A percentile compares a stretch with the other conserved stretches of the same genome.
Evolutionary conservation across 2,329 filamentous ascomycete genomes (phyloP).

Genomic region (Beauveria asiatica): DNA sequence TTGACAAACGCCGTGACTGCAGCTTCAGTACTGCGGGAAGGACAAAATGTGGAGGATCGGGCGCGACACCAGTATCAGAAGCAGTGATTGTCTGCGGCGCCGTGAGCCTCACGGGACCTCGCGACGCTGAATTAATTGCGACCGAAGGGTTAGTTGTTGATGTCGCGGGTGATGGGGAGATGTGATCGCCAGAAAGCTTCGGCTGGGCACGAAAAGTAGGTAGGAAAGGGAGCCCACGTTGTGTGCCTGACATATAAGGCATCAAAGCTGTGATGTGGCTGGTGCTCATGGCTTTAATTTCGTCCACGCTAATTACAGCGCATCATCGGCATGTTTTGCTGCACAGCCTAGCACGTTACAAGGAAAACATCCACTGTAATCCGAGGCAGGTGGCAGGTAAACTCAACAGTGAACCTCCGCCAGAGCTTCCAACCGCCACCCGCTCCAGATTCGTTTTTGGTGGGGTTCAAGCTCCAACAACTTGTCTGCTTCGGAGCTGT

Average conservation of each 20-base stretch:
- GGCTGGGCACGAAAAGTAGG: neutral
- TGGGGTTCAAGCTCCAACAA: constrained; percentile 11
- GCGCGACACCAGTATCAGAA: neutral
- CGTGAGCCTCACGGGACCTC: neutral
- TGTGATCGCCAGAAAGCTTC: neutral
- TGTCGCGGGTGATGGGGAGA: constrained; percentile 8
- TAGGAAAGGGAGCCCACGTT: constrained; percentile 2
- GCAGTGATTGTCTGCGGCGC: neutral
- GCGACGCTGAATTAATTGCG: constrained; percentile 8
- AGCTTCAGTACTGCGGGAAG: neutral
- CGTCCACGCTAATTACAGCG: too few species aligned
- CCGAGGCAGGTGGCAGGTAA: too few species aligned
- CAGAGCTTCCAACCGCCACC: neutral
- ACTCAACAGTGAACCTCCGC: neutral
- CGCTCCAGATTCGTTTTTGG: neutral
- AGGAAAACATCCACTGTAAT: too few species aligned
- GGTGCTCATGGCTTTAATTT: neutral
- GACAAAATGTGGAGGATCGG: neutral
- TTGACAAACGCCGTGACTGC: neutral
- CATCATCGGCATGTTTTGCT: neutral
- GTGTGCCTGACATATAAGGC: neutral
- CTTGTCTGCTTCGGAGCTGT: constrained; percentile 3
- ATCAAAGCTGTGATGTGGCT: neutral
- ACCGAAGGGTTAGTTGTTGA: constrained; percentile 6
- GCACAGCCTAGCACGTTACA: too few species aligned